Base-by-base conservation (phyloP, 495 filamentous ascomycete genomes). In the Penicillium desertorum region DNA sequence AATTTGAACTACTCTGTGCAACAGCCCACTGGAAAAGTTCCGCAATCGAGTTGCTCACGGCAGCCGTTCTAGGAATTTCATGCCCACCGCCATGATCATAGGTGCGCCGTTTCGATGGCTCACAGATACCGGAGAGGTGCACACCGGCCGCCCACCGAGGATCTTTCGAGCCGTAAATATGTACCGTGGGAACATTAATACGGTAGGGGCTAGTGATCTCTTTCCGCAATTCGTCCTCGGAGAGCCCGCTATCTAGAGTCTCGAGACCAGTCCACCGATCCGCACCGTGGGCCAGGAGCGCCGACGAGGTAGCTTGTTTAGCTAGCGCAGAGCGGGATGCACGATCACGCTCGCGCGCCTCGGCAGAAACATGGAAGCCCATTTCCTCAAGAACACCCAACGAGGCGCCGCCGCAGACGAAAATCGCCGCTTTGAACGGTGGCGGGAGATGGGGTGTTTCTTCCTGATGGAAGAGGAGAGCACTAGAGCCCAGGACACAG, bases 101-200 rank as follows among this genome's bases (percentile, higher is more conserved):
- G 34, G 71, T 72, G 54, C 76, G 78, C 22, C 77, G 66, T 1
- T 71, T 72, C 25, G 67, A 65, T 8, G 69, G 67, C 37, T 82
- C 76, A 51, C 82, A 86, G 29, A 85, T 69, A 9, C 77, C 71
- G 44, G 78, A 79, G 37, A 87, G 64, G 61, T 87, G 83, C 42
- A 84, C 55, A 14, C 79, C 77, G 4, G 80, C 64, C 2, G 79
- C 74, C 64, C 78, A 85, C 42, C 81, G 57, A 5, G 83, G 83
- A 65, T 87, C 85, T 48, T 81, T 82, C 4, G 57, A 65, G 0
- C 85, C 85, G 57, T 82, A 85, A 16, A 87, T 68, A 67, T 88
- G 83, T 46, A 83, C 81, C 9, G 86, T 87, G 0, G 85, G 86
- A 19, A 88, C 79, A 17, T 63, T 49, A 50, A 88, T 81, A 16